Evolutionary conservation across 2,329 filamentous ascomycete species (phyloP), one percentile per base, ranked within the genome.

Genomic region (Microdochium paspali): DNA sequence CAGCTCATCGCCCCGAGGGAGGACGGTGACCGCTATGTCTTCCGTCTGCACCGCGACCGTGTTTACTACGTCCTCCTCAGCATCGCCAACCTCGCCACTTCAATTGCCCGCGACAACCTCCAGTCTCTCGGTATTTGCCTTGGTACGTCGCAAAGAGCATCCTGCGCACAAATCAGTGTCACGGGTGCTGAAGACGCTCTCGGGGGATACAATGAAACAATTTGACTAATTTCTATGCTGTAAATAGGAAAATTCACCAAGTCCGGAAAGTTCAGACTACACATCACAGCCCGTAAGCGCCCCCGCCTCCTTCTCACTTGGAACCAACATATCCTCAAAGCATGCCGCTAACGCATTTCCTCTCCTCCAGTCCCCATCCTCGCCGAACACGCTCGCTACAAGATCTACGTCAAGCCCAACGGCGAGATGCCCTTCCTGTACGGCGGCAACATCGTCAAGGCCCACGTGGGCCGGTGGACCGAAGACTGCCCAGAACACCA

Each of bases 351-450:
- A 40, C 12, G 15, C 18, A 21, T 7, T 40, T 7, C 35, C 18
- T 40, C 35, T 18, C 6, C 10, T 40, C 3, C 18, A 40, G 35
- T 98, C 49, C 85, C 90, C 53, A 80, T 96, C 53, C 85, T 98
- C 55, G 87, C 90, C 49, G 85, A 88, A 54, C 89, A 96, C 66
- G 91, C 91, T 42, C 77, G 93, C 50, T 95, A 95, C 71, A 97
- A 97, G 80, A 83, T 97, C 57, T 97, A 90, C 90, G 84, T 98
- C 56, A 94, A 94, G 69, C 79, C 84, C 50, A 97, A 97, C 68
- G 93, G 93, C 56, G 90, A 94, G 61, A 95, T 96, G 90, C 91
- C 93, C 1, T 97, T 95, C 66, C 71, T 98, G 44, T 98, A 97
- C 68, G 93, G 93, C 46, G 87, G 88, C 49, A 90, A 97, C 66